Conservation (phyloP, 78 protist genomes). For the Protostelium mycophagum region DNA sequence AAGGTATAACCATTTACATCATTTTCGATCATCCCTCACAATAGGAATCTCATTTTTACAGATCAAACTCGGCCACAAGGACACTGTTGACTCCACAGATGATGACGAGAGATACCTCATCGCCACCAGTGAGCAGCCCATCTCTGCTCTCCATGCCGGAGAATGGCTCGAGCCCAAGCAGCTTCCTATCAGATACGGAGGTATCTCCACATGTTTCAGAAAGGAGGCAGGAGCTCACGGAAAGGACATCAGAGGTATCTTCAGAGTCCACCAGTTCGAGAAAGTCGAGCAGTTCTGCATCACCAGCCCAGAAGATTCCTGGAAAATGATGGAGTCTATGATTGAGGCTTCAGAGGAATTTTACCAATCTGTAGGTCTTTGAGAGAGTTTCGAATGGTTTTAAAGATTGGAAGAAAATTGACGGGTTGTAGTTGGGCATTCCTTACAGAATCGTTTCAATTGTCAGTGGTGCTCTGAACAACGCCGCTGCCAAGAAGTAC, state of each 20-base stretch:
- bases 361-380: constrained; percentile 70
- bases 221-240: constrained; percentile 99
- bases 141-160: constrained; percentile 92
- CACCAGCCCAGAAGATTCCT: constrained; percentile 90
- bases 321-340: constrained; percentile 94
- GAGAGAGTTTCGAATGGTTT: constrained; percentile 1
- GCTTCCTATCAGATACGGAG: constrained; percentile 88
- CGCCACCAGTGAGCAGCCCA: constrained; percentile 99
- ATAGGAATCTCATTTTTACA: background rate
- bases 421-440: constrained; percentile 74
- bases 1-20: constrained; percentile 62
- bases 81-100: constrained; percentile 19
- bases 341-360: constrained; percentile 85
- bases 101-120: constrained; percentile 96
- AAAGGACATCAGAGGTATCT: constrained; percentile 96
- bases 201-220: constrained; percentile 98
- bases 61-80: constrained; percentile 6
- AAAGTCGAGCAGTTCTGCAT: constrained; percentile 98
- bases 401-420: constrained; percentile 5
- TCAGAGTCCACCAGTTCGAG: constrained; percentile 99
- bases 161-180: constrained; percentile 61
- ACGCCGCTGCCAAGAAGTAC: constrained; percentile 99
- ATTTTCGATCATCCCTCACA: background rate
- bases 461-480: constrained; percentile 95
- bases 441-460: constrained; percentile 97